Percentiles rank a stretch among this genome's conserved stretches.
These are phyloP conservation scores for Monsonia emarginata DNA, from an alignment of 441 rosid species.

Conservation along the genomic window DNA sequence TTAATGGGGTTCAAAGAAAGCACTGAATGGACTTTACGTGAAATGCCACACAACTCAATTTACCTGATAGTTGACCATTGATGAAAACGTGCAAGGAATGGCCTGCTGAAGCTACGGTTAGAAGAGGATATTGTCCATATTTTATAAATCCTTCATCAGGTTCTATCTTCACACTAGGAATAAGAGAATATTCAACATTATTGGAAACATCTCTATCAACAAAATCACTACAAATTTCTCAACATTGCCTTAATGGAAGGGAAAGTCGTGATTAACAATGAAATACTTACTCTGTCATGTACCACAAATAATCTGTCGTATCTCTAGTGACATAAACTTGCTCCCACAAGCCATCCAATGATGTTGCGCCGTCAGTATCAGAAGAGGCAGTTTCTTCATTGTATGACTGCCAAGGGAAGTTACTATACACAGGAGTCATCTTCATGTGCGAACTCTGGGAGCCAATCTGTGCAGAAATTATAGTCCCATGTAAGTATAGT, in stretches of 20 bases:
- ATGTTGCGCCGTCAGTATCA: neutral
- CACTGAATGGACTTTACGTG: neutral
- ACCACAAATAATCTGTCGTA: neutral
- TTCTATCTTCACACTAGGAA: slow-evolving; percentile 59
- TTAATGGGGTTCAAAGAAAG: neutral
- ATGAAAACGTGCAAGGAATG: slow-evolving; percentile 86
- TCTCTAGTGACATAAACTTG: slow-evolving; percentile 5
- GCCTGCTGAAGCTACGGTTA: slow-evolving; percentile 69
- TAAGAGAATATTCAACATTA: neutral
- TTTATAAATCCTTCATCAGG: slow-evolving; percentile 69
- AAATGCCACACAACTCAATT: neutral
- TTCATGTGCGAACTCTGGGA: slow-evolving; percentile 36
- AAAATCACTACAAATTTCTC: neutral
- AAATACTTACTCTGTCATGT: slow-evolving; percentile 9
- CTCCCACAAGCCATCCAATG: neutral
- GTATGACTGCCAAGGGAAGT: neutral
- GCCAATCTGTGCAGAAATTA: slow-evolving; percentile 46
- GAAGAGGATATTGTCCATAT: slow-evolving; percentile 81
- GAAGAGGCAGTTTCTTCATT: neutral
- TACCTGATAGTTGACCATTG: slow-evolving; percentile 86
- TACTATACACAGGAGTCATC: slow-evolving; percentile 4
- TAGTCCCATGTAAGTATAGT: neutral
- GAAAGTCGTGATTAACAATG: neutral
- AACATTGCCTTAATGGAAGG: neutral
- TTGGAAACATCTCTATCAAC: neutral